Base-by-base conservation (phyloP, 202 grass and related monocot species). In the Setaria viridis region DNA sequence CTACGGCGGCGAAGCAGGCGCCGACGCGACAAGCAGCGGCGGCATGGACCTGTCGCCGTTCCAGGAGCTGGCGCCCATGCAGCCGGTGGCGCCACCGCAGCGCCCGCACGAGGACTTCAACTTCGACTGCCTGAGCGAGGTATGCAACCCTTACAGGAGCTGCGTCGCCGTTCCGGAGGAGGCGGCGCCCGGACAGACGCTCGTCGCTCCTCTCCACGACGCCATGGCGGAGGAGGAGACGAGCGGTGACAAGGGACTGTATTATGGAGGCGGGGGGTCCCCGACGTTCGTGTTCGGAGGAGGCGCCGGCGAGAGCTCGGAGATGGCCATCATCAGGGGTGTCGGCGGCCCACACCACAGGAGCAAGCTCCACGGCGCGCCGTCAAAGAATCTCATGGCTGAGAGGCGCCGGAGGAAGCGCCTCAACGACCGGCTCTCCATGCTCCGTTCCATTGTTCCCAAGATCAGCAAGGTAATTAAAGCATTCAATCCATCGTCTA, bases 311-410 rank as follows among this genome's bases (percentile, higher is more conserved):
- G 77, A 57, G 73, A 78, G 74, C 74, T 80, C 77, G 46, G 82
- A 19, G 67, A 77, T 82, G 78, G 70, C 4, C 43, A 7, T 9
- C 35, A 56, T 51, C 55, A 77, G 69, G 76, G 79, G 74, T 65
- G 63, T 2, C 80, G 20, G 16, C 66, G 74, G 82, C 19, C 66
- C 35, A 11, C 55, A 80, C 67, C 62, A 75, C 42, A 87, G 84
- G 77, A 91, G 57, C 86, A 89, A 82, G 72, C 75, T 87, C 19
- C 83, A 93, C 45, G 85, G 88, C 6, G 47, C 87, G 39, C 90
- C 90, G 20, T 96, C 96, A 0, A 99, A 96, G 91, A 99, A 99
- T 74, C 87, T 99, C 66, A 99, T 99, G 93, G 96, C 93, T 0
- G 96, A 99, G 91, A 89, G 96, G 57, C 83, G 93, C 57, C 68